phyloP scores from a whole-genome alignment of 2,329 filamentous ascomycete genomes.

The Ceratocystis diversiconidia region DNA sequence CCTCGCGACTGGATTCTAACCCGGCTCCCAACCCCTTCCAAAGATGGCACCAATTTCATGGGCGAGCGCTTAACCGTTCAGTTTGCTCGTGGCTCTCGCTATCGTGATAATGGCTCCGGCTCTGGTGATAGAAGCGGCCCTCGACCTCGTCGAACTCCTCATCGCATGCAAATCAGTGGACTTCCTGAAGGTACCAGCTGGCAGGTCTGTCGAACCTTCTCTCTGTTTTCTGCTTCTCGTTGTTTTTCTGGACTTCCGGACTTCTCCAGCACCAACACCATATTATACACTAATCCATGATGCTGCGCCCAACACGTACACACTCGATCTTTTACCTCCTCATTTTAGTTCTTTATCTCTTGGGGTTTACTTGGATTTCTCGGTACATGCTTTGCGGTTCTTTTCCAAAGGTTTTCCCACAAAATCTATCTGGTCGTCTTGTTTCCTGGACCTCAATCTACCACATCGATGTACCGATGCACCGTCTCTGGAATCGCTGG shows the following conservation, averaged over 20 bases:
- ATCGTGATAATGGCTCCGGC: conserved; percentile 36
- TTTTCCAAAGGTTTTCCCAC: background rate
- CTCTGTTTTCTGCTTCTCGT: conserved; percentile 3
- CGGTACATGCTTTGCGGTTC: background rate
- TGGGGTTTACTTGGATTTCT: background rate
- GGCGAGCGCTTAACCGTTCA: conserved; percentile 94
- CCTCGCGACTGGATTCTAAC: conserved; percentile 11
- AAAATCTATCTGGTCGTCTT: background rate
- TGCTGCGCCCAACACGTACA: background rate
- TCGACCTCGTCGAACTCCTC: conserved; percentile 83
- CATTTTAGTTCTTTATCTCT: background rate
- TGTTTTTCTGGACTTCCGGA: conserved; percentile 2
- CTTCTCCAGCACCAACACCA: background rate
- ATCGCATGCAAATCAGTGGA: conserved; percentile 94
- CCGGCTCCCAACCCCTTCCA: background rate
- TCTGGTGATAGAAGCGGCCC: conserved; percentile 43
- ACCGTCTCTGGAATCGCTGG: background rate
- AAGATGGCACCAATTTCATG: conserved; percentile 97
- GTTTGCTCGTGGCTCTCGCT: conserved; percentile 76
- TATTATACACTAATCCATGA: background rate
- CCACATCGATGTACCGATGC: background rate
- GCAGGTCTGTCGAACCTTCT: conserved; percentile 80
- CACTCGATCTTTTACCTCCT: background rate
- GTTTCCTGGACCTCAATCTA: background rate
- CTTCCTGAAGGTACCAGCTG: conserved; percentile 97